Evolutionary conservation across 2,329 filamentous ascomycete genomes (phyloP).

Genomic region (Paradendryphiella salina): DNA sequence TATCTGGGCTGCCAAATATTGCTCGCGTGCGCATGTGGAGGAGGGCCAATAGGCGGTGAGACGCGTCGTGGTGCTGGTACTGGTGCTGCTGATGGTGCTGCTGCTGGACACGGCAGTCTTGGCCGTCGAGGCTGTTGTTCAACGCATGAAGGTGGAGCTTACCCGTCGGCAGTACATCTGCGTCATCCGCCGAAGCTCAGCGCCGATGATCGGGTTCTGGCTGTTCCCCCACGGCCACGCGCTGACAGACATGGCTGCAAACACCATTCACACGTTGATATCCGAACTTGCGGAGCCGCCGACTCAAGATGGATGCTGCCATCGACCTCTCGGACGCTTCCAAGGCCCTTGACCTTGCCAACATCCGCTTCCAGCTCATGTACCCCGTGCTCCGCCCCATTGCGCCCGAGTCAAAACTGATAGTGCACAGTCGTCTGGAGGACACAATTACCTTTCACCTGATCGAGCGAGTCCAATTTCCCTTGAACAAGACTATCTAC

Average conservation of each 20-base stretch:
- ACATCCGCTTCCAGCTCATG: conserved; percentile 95
- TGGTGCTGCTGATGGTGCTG: conserved; percentile 8
- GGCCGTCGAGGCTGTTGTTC: not conserved
- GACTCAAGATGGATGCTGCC: conserved; percentile 74
- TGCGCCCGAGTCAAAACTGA: conserved; percentile 17
- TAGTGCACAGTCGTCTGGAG: conserved; percentile 74
- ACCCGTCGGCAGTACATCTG: conserved; percentile 17
- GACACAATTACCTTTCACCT: conserved; percentile 97
- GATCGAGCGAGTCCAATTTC: conserved; percentile 97
- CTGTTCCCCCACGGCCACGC: not conserved
- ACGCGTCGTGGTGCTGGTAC: conserved; percentile 7
- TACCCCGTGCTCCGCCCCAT: conserved; percentile 51
- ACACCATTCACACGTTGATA: conserved; percentile 6
- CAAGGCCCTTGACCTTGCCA: conserved; percentile 83
- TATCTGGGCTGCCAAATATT: not conserved
- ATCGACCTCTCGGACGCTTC: conserved; percentile 85
- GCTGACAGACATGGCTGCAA: conserved; percentile 9
- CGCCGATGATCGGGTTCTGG: conserved; percentile 17
- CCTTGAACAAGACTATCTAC: conserved; percentile 88
- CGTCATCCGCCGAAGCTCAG: conserved; percentile 27
- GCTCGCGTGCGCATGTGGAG: conserved; percentile 2
- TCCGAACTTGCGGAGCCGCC: not conserved
- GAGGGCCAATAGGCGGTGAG: conserved; percentile 1
- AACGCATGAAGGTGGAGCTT: conserved; percentile 8
- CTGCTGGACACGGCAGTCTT: conserved; percentile 4